Base-by-base conservation (phyloP, 768 basidiomycete genomes). In the Dendrothele bispora region DNA sequence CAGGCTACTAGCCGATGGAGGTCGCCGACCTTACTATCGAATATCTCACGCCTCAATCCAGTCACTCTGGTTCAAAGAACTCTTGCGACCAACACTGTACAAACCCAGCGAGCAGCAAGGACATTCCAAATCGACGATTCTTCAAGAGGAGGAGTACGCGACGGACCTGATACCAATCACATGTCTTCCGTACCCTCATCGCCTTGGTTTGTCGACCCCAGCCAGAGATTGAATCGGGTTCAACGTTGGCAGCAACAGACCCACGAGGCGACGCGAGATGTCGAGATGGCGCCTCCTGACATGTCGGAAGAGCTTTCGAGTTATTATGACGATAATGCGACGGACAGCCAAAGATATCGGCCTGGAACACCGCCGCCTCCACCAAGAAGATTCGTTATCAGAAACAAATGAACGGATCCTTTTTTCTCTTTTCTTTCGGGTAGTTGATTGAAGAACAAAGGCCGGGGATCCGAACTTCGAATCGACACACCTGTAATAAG, bases 271-370 rank as follows among this genome's bases (percentile, higher is more conserved):
- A 61, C 59, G 7, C 53, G 56, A 17, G 54, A 48, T 26, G 39
- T 56, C 12, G 60, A 52, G 2, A 43, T 58, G 28, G 52, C 51
- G 18, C 55, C 60, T 14, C 53, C 58, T 7, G 60, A 64, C 29
- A 58, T 60, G 45, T 59, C 64, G 18, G 64, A 67, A 37, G 62
- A 64, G 24, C 50, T 67, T 39, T 60, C 62, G n/a, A 65, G 62
- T 30, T 62, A 67, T 45, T 67, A 67, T 43, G 64, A 68, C 18
- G 55, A 61, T 37, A 59, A 58, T 8, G 48, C 43, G 15, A 56
- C 56, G 18, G 55, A 56, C 7, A 50, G 57, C 26, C 52, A 42
- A 14, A 48, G 57, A 11, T 43, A 48, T 36, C 55, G 50, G n/a
- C n/a, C n/a, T n/a, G n/a, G n/a, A n/a, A 56, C 53, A 14, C 59